Evolutionary conservation across 148 eudicot species (phyloP), one percentile per base, ranked within the genome.

Genomic region (Vaccinium darrowii): DNA sequence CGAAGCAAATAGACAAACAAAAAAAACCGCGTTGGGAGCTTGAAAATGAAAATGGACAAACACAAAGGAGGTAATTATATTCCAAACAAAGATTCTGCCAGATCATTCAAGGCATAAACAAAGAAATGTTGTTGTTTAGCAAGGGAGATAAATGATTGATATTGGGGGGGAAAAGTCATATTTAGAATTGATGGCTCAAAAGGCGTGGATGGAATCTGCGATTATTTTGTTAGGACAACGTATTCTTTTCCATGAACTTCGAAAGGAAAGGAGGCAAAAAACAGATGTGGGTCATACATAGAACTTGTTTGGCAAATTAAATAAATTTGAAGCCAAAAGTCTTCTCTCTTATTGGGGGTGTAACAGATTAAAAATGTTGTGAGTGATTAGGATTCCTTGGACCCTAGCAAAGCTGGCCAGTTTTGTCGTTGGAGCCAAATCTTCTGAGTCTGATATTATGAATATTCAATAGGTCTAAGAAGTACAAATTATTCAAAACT

Each of bases 71-170:
- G 60, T 10, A 3, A 52, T 91, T 89, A 88, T 85, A 85, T 67
- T 85, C 84, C 52, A 85, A 84, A 86, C 87, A 84, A 86, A 92
- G 90, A 92, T 92, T 80, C 92, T 87, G 87, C 43, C 92, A 92
- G 90, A 76, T 89, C 87, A 90, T 82, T 43, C 82, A 74, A 21
- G n/a, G 25, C 63, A 81, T 81, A 81, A 84, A 84, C 56, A 87
- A 89, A 57, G 60, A 84, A 25, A 75, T 51, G 74, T 67, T 78
- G 86, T 87, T 82, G 69, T 56, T 76, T 78, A 81, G 58, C 13
- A 79, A 72, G 90, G 84, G 74, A 81, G 60, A 79, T 19, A 51
- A 72, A 88, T 86, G 84, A 86, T 80, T 86, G 84, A 75, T 7
- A 84, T 73, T 23, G 21, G 73, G 33, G 77, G 8, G 27, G 7